Base-by-base conservation (phyloP, 78 protist genomes). In the Dictyostelium citrinum region DNA sequence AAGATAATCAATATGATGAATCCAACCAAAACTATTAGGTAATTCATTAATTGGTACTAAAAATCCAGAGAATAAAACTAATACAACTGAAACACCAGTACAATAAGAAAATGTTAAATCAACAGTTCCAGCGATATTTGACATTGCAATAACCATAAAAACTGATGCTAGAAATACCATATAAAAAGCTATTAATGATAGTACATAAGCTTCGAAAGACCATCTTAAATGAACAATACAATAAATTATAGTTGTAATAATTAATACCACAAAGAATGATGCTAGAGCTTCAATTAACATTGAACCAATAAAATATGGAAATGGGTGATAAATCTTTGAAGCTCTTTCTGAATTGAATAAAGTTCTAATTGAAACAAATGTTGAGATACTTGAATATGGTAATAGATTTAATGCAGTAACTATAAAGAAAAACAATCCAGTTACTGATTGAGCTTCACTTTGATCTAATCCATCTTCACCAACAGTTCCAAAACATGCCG, bases 11-110 rank as follows among this genome's bases (percentile, higher is more conserved):
- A 86, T 39, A 39, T 64, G 79, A 46, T 77, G 83, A 9, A 86
- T 5, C 84, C 83, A 86, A 16, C 84, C 92, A 77, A 86, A 86
- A 14, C 77, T 27, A 16, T 24, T n/a, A 2, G 92, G 84, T 20
- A 86, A 31, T 61, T 14, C 61, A 12, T 86, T 46, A 4, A 86
- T 83, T 33, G 92, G 83, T 31, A 86, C 92, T 61, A 86, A 86
- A 83, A 86, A 86, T 11, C 92, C 92, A 0, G 92, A 82, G 46
- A 86, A 86, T 39, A 86, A 77, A 27, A 75, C 51, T 0, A 41
- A 86, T 29, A 86, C 33, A 0, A 86, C 84, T 39, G 70, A 43
- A 16, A 86, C 2, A 64, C 79, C 77, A 8, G 92, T 45, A 22
- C 84, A 76, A 77, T 49, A 51, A 3, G 92, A 76, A 64, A 86